Conservation (phyloP, 2,329 filamentous ascomycete genomes). For the Nigrospora osmanthi region DNA sequence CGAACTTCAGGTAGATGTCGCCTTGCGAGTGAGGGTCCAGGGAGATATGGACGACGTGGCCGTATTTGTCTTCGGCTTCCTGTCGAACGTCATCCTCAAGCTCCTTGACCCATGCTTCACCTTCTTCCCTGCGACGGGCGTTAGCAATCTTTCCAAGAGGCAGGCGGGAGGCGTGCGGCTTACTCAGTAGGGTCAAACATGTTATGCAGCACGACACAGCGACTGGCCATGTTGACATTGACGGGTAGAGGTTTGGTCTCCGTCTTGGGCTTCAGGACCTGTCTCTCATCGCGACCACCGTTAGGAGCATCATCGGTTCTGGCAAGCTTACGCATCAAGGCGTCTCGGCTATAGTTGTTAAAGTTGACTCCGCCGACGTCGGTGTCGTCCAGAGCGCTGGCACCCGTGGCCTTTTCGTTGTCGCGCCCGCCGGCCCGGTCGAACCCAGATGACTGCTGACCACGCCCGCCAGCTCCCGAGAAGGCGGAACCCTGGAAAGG, state of each 20-base stretch:
- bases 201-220: slow-evolving; percentile 89
- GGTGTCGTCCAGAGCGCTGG: slow-evolving; percentile 92
- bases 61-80: slow-evolving; percentile 94
- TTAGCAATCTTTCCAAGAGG: slow-evolving; percentile 20
- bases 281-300: slow-evolving; percentile 59
- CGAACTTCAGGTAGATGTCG: slow-evolving; percentile 98
- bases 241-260: slow-evolving; percentile 72
- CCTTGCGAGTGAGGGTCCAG: slow-evolving; percentile 89
- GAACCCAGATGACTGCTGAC: slow-evolving; percentile 77
- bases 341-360: slow-evolving; percentile 98
- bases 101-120: slow-evolving; percentile 83
- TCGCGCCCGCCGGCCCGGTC: slow-evolving; percentile 86
- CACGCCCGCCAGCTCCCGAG: slow-evolving; percentile 82
- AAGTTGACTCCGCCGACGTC: slow-evolving; percentile 98
- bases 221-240: slow-evolving; percentile 85
- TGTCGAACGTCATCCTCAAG: slow-evolving; percentile 87
- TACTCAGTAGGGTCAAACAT: slow-evolving; percentile 93
- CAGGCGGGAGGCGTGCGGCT: slow-evolving; percentile 29
- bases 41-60: slow-evolving; percentile 93
- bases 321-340: slow-evolving; percentile 97
- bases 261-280: slow-evolving; percentile 69
- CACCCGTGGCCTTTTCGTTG: slow-evolving; percentile 82
- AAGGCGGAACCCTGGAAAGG: slow-evolving; percentile 85
- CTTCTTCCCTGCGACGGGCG: slow-evolving; percentile 61
- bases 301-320: slow-evolving; percentile 77